phyloP scores from a whole-genome alignment of 352 stramenopile species.

The Globisporangium solare region DNA sequence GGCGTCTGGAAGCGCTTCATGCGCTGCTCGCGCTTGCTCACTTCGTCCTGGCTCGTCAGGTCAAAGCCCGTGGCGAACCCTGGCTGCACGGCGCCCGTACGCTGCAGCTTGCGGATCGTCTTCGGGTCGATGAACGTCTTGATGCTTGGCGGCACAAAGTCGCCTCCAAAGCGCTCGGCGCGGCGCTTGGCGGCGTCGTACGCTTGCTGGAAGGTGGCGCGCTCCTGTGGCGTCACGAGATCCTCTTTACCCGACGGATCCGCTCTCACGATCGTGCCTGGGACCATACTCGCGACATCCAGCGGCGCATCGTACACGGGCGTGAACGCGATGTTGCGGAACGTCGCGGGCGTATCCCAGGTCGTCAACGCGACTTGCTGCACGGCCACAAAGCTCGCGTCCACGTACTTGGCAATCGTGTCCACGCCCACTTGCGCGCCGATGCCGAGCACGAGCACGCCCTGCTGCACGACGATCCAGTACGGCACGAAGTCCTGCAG shows the following conservation, averaged over 20 bases:
- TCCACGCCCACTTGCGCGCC: constrained; percentile 50
- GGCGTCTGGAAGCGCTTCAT: constrained; percentile 81
- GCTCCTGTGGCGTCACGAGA: constrained; percentile 52
- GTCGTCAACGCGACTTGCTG: constrained; percentile 56
- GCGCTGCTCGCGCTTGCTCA: constrained; percentile 60
- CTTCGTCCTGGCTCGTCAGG: constrained; percentile 54
- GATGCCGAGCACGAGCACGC: constrained; percentile 42
- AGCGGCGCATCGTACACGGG: constrained; percentile 29
- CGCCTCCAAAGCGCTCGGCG: constrained; percentile 58
- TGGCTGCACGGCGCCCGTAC: constrained; percentile 49
- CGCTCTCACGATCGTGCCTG: constrained; percentile 48
- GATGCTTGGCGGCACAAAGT: constrained; percentile 51
- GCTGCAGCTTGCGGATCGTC: constrained; percentile 69
- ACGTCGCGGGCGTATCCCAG: constrained; percentile 50
- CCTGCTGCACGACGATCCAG: constrained; percentile 55
- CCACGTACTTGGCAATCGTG: constrained; percentile 43
- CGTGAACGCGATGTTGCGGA: constrained; percentile 40
- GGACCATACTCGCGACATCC: constrained; percentile 32
- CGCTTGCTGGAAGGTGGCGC: constrained; percentile 40
- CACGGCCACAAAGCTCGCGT: constrained; percentile 32
- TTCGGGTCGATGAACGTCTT: constrained; percentile 81
- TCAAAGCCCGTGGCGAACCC: constrained; percentile 75
- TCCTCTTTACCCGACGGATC: constrained; percentile 56
- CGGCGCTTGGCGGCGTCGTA: constrained; percentile 41
- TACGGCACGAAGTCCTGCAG: constrained; percentile 57